Percentiles rank a stretch among this genome's conserved stretches.
phyloP scores from a whole-genome alignment of 2,329 filamentous ascomycete species.

The Cercospora brassicicola region DNA sequence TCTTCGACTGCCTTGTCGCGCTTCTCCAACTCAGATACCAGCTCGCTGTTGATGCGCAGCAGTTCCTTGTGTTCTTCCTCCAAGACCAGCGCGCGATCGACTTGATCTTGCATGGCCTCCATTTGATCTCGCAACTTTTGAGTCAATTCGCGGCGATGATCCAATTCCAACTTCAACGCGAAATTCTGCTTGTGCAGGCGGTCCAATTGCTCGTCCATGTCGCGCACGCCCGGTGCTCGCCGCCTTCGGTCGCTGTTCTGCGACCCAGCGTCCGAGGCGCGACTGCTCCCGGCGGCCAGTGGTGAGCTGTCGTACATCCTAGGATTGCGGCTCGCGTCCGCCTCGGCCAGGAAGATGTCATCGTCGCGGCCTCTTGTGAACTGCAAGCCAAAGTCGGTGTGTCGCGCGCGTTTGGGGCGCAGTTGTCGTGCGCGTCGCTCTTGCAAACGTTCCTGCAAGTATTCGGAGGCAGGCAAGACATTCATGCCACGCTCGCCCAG shows the following conservation, averaged over 20 bases:
- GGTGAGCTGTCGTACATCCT: conserved; percentile 36
- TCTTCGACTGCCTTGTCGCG: conserved; percentile 70
- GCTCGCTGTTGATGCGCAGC: conserved; percentile 58
- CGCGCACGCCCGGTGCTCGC: conserved; percentile 59
- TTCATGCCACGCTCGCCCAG: conserved; percentile 22
- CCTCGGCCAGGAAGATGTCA: conserved; percentile 41
- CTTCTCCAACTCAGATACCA: conserved; percentile 63
- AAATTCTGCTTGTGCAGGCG: conserved; percentile 74
- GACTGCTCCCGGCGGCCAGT: conserved; percentile 19
- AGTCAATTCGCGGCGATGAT: conserved; percentile 66
- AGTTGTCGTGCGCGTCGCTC: conserved; percentile 37
- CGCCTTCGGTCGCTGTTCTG: conserved; percentile 25
- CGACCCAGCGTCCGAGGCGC: conserved; percentile 22
- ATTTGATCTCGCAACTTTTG: conserved; percentile 59
- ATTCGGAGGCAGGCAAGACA: conserved; percentile 37
- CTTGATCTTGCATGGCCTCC: conserved; percentile 57
- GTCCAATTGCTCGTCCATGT: conserved; percentile 69
- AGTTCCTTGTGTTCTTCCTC: conserved; percentile 49
- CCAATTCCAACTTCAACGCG: conserved; percentile 71
- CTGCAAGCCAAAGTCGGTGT: conserved; percentile 38
- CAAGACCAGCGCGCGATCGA: conserved; percentile 41
- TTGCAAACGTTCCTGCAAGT: conserved; percentile 39
- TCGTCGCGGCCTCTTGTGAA: conserved; percentile 34
- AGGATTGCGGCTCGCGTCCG: conserved; percentile 26
- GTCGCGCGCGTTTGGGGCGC: conserved; percentile 36